These are phyloP conservation scores for Tremella fuciformis DNA, from an alignment of 768 basidiomycete genomes.

Conservation along the genomic window DNA sequence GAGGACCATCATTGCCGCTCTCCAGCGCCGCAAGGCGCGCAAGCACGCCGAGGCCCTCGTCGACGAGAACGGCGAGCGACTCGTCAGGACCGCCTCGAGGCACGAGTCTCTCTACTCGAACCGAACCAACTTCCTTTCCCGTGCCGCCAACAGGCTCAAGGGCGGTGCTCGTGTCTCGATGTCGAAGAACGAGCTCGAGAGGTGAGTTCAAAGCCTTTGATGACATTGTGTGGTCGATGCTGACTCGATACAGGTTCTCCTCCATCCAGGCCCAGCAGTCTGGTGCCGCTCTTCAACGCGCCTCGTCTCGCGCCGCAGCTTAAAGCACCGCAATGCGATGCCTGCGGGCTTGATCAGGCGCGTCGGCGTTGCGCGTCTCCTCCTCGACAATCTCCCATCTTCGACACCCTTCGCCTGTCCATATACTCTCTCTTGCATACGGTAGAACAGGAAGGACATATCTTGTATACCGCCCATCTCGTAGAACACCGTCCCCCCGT, in stretches of 20 bases:
- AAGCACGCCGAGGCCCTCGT: slow-evolving; percentile 52
- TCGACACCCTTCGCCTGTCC: slow-evolving; percentile 2
- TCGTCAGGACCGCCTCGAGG: slow-evolving; percentile 83
- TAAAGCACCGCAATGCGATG: slow-evolving; percentile 1
- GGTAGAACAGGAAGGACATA: too few relatives aligned
- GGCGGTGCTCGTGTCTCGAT: slow-evolving; percentile 55
- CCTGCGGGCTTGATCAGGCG: slow-evolving; percentile 6
- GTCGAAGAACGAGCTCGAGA: slow-evolving; percentile 54
- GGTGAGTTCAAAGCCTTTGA: slow-evolving; percentile 21
- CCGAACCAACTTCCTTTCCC: slow-evolving; percentile 87
- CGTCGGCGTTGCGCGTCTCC: slow-evolving; percentile 4
- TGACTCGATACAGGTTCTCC: slow-evolving; percentile 34
- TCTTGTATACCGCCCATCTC: too few relatives aligned
- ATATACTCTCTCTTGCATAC: too few relatives aligned
- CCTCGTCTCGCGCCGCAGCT: slow-evolving; percentile 19
- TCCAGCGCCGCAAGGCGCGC: slow-evolving; percentile 62
- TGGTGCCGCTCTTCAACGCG: slow-evolving; percentile 50
- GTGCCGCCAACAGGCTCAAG: slow-evolving; percentile 84
- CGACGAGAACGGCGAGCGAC: slow-evolving; percentile 64
- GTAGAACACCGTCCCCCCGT: too few relatives aligned
- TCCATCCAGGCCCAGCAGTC: slow-evolving; percentile 52
- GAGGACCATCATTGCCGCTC: slow-evolving; percentile 78
- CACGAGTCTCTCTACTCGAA: slow-evolving; percentile 93
- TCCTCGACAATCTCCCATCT: not conserved
- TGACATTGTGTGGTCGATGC: not conserved